Evolutionary conservation across 73 alveolate species (phyloP).

Genomic region (Loxodes magnus): DNA sequence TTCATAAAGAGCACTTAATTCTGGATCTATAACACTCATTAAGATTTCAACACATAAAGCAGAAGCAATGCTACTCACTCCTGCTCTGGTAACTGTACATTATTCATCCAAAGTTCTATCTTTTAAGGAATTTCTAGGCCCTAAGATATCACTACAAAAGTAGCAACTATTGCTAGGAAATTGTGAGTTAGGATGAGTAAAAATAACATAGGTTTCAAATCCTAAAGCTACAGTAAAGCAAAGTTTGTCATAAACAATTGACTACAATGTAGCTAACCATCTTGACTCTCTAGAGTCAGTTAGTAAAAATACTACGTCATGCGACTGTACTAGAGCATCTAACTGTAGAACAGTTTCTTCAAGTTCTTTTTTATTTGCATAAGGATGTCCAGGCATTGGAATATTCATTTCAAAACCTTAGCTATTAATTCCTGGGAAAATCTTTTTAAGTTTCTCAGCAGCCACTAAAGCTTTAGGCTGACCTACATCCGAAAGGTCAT

Average conservation of each 20-base stretch:
- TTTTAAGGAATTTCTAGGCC: slow-evolving; percentile 90
- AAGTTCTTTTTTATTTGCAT: too few relatives aligned
- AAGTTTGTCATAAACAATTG: slow-evolving; percentile 73
- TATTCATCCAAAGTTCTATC: slow-evolving; percentile 95
- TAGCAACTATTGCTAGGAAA: slow-evolving; percentile 71
- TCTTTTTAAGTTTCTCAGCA: slow-evolving; percentile 75
- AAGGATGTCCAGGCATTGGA: slow-evolving; percentile 98
- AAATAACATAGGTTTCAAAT: slow-evolving; percentile 86
- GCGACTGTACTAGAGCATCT: slow-evolving; percentile 65
- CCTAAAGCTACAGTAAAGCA: slow-evolving; percentile 95
- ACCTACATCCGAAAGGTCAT: slow-evolving; percentile 84
- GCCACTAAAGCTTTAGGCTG: slow-evolving; percentile 77
- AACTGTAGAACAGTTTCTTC: slow-evolving; percentile 36
- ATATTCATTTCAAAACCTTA: slow-evolving; percentile 67
- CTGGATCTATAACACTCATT: slow-evolving; percentile 68
- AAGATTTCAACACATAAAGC: slow-evolving; percentile 84
- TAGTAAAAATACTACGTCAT: slow-evolving; percentile 83
- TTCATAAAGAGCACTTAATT: slow-evolving; percentile 69
- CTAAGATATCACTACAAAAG: slow-evolving; percentile 92
- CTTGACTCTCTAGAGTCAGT: slow-evolving; percentile 96
- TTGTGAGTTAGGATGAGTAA: slow-evolving; percentile 82
- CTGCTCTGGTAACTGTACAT: slow-evolving; percentile 96
- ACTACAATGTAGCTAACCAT: slow-evolving; percentile 93
- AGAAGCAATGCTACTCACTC: slow-evolving; percentile 80
- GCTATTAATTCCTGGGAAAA: slow-evolving; percentile 80